Conservation (phyloP, 192 early-diverging fungal species). For the Coemansia sp. region DNA sequence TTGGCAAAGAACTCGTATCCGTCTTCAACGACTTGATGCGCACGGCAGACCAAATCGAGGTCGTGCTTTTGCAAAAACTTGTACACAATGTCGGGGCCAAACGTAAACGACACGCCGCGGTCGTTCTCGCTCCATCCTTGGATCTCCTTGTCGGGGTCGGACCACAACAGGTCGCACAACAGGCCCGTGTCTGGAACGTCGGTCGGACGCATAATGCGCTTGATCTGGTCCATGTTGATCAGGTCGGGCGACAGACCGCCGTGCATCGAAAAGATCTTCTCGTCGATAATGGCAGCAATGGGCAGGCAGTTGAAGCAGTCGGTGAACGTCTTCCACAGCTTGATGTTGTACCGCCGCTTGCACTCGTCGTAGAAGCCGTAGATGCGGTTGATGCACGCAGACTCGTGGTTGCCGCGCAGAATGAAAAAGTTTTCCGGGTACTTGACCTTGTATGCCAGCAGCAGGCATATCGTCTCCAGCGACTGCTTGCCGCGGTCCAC, state of each 20-base stretch:
- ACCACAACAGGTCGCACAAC: constrained; percentile 88
- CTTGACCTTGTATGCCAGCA: constrained; percentile 93
- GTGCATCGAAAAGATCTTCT: constrained; percentile 98
- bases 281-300: constrained; percentile 95
- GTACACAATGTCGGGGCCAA: constrained; percentile 84
- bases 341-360: constrained; percentile 94
- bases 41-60: constrained; percentile 95
- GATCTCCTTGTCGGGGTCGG: constrained; percentile 87
- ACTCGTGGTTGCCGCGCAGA: constrained; percentile 98
- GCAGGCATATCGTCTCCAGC: constrained; percentile 95
- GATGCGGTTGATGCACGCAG: constrained; percentile 97
- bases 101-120: constrained; percentile 84
- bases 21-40: constrained; percentile 98
- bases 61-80: constrained; percentile 96
- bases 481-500: constrained; percentile 99
- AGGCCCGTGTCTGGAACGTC: constrained; percentile 87
- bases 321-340: constrained; percentile 98
- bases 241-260: constrained; percentile 95
- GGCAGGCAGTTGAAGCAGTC: constrained; percentile 98
- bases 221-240: constrained; percentile 93
- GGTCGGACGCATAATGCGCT: constrained; percentile 89
- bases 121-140: constrained; percentile 87
- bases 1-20: constrained; percentile 99
- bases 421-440: constrained; percentile 93
- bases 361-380: constrained; percentile 99